Percentiles rank a stretch among this genome's conserved stretches.
These are phyloP conservation scores for Colletotrichum sojae DNA, from an alignment of 2,329 filamentous ascomycete genomes.

Conservation along the genomic window DNA sequence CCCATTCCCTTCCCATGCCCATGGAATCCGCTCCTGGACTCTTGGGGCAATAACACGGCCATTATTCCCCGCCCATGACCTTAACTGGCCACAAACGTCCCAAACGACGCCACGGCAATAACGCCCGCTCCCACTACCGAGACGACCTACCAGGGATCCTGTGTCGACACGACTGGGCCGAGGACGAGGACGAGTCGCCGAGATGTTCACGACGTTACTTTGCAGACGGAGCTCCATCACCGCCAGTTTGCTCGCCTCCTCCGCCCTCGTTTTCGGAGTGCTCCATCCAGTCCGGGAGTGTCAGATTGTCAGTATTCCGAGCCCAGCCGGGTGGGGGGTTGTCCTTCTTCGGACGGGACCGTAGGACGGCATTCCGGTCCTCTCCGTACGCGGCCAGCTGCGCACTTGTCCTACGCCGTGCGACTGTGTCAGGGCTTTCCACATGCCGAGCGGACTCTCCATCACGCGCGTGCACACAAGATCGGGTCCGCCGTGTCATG, in stretches of 20 bases:
- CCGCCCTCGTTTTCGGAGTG: conserved; percentile 1
- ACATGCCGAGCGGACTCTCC: conserved; percentile 4
- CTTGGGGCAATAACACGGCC: conserved; percentile 7
- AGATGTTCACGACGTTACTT: conserved; percentile 8
- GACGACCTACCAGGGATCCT: conserved; percentile 26
- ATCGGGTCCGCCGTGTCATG: conserved; percentile 7
- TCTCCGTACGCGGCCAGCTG: conserved; percentile 36
- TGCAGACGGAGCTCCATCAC: conserved; percentile 12
- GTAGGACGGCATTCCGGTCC: conserved; percentile 19
- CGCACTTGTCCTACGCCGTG: conserved; percentile 26
- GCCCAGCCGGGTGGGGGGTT: conserved; percentile 21
- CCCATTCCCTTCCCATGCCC: conserved; percentile 8
- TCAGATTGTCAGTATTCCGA: conserved; percentile 25
- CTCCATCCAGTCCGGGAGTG: conserved; percentile 21
- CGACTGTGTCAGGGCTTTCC: conserved; percentile 16
- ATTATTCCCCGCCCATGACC: conserved; percentile 27
- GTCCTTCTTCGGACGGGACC: conserved; percentile 14
- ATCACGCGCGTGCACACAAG: conserved; percentile 1
- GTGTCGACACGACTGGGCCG: background rate
- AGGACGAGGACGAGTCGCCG: background rate
- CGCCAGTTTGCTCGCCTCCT: background rate
- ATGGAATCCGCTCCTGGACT: conserved; percentile 25
- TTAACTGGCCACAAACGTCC: conserved; percentile 12
- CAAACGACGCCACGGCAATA: conserved; percentile 21
- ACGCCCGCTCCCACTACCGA: conserved; percentile 21